Evolutionary conservation across 208 protist genomes (phyloP), one percentile per base, ranked within the genome.

Genomic region (Trypanosoma grayi): DNA sequence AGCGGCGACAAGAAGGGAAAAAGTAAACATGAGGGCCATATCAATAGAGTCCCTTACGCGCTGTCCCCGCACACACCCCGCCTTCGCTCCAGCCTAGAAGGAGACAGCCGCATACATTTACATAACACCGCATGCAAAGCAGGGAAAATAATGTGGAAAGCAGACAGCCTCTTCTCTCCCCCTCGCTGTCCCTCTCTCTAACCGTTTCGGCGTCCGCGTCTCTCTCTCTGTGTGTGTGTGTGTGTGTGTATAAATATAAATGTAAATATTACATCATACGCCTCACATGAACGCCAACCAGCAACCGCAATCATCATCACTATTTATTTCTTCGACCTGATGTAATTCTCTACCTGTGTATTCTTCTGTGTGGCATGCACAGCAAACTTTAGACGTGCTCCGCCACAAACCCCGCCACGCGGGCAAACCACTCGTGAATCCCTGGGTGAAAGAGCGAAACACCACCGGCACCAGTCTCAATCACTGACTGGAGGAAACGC

Each of bases 371-470:
- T n/a, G n/a, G n/a, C n/a, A n/a, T n/a, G n/a, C n/a, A 25, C 39
- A 16, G 37, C 39, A 3, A 25, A 47, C 22, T 30, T 18, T 36
- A 66, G 34, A 36, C 11, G 39, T 66, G 40, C 18, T 59, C 47
- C 2, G 31, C 37, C 16, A 60, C 55, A 51, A 81, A 90, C 18
- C 59, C 44, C 11, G 66, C 73, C 18, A 93, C 50, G 22, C 81
- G 77, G 8, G 60, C 28, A 77, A 90, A 85, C 87, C 87, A 93
- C 53, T 83, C 83, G 55, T 93, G 77, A 48, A 93, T 24, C 5
- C 79, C 81, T 34, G 81, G 71, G 36, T 85, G 62, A 65, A 78
- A 78, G 10, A 75, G 51, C 22, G 65, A 71, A 4, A 66, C 25
- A 31, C 47, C 34, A 18, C 58, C 47, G 6, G 59, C 73, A 41